phyloP scores from a whole-genome alignment of 2,329 filamentous ascomycete species.

The Cladosporium sphaerospermum region DNA sequence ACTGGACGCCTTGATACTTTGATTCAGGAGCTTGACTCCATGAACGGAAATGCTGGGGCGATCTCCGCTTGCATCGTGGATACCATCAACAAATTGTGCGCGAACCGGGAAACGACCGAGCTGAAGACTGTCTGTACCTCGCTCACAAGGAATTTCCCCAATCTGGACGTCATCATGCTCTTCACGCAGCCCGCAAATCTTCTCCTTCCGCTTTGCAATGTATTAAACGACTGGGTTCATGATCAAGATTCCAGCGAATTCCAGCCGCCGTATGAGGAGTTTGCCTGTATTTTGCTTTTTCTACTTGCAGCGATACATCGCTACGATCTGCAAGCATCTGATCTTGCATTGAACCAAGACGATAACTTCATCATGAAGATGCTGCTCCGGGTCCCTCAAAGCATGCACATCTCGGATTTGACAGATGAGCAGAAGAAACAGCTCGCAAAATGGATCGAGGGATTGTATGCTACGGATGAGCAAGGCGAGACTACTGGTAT shows the following conservation, averaged over 20 bases:
- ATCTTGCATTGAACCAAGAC: constrained; percentile 55
- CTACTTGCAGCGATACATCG: constrained; percentile 70
- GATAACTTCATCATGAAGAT: constrained; percentile 66
- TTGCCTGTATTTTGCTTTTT: constrained; percentile 68
- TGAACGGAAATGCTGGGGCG: constrained; percentile 86
- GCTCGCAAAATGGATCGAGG: constrained; percentile 68
- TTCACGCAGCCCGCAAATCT: constrained; percentile 67
- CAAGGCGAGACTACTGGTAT: constrained; percentile 54
- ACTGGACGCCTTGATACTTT: constrained; percentile 68
- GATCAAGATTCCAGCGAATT: constrained; percentile 78
- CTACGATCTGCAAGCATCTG: constrained; percentile 57
- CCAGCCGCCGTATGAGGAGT: constrained; percentile 81
- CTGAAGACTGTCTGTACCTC: constrained; percentile 67
- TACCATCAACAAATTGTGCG: constrained; percentile 55
- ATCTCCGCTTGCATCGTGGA: constrained; percentile 63
- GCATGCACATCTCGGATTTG: constrained; percentile 54
- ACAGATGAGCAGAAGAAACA: constrained; percentile 60
- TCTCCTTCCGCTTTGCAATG: constrained; percentile 64
- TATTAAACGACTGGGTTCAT: constrained; percentile 73
- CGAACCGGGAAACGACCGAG: constrained; percentile 71
- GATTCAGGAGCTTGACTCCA: constrained; percentile 75
- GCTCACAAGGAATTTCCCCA: constrained; percentile 65
- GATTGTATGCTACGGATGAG: constrained; percentile 65
- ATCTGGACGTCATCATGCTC: constrained; percentile 67
- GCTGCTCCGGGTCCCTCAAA: constrained; percentile 53